phyloP scores from a whole-genome alignment of 1,139 yeast genomes.

The Blastobotrys arbuscula region DNA sequence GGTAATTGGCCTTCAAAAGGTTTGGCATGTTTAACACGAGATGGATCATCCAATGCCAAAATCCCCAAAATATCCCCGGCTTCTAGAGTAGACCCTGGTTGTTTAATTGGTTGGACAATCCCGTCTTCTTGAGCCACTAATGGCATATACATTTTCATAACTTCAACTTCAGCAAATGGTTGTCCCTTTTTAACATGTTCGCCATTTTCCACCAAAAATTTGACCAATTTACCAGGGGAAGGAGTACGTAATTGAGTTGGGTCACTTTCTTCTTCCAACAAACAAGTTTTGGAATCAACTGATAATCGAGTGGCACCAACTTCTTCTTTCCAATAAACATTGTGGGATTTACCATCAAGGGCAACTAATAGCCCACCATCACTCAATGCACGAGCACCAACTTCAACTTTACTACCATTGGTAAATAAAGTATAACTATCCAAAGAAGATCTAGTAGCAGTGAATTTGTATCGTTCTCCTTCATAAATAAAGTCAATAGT shows the following conservation, averaged over 20 bases:
- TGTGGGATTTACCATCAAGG: constrained; percentile 87
- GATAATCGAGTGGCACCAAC: constrained; percentile 93
- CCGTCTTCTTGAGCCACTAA: constrained; percentile 91
- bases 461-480: constrained; percentile 86
- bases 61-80: constrained; percentile 98
- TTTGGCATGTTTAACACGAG: constrained; percentile 93
- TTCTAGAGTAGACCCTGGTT: constrained; percentile 94
- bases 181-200: constrained; percentile 91
- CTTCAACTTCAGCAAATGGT: constrained; percentile 97
- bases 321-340: constrained; percentile 97
- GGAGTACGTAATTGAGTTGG: constrained; percentile 99
- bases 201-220: constrained; percentile 89
- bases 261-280: constrained; percentile 90
- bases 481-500: constrained; percentile 95
- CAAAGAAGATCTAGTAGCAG: constrained; percentile 85
- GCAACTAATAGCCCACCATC: constrained; percentile 93
- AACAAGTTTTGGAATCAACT: constrained; percentile 90
- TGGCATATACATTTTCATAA: constrained; percentile 81
- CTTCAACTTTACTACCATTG: constrained; percentile 86
- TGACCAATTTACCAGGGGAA: constrained; percentile 96
- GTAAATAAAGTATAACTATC: constrained; percentile 84
- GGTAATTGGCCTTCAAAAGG: constrained; percentile 95
- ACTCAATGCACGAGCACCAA: constrained; percentile 77
- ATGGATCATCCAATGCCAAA: constrained; percentile 89
- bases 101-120: constrained; percentile 84